Conservation (phyloP, 2,329 filamentous ascomycete species). For the Dendryphion nanum region DNA sequence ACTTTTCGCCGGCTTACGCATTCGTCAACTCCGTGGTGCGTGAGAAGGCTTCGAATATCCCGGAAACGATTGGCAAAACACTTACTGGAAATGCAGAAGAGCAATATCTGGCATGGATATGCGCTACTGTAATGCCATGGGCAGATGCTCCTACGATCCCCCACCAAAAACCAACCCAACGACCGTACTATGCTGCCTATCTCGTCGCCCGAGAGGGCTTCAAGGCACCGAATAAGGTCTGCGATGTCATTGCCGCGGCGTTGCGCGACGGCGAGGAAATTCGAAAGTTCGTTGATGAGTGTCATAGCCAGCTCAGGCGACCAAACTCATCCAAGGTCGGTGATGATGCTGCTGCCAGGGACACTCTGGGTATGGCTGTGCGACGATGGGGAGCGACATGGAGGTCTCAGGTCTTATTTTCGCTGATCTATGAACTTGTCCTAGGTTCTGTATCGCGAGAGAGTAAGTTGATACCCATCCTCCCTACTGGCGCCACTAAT, state of each 20-base stretch:
- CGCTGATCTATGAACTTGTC: constrained; percentile 63
- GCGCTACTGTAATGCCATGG: constrained; percentile 76
- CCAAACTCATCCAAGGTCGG: constrained; percentile 46
- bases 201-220: constrained; percentile 74
- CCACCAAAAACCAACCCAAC: constrained; percentile 46
- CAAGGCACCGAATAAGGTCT: constrained; percentile 73
- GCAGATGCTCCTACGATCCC: constrained; percentile 49
- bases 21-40: constrained; percentile 47
- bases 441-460: constrained; percentile 38
- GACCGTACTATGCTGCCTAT: constrained; percentile 49
- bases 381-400: constrained; percentile 71
- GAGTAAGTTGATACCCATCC: constrained; percentile 39
- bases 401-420: constrained; percentile 68
- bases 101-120: constrained; percentile 71
- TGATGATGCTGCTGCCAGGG: constrained; percentile 50
- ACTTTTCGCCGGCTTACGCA: constrained; percentile 65
- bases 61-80: constrained; percentile 40
- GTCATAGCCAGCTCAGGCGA: constrained; percentile 49
- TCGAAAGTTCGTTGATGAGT: constrained; percentile 55
- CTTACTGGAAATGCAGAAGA: constrained; percentile 65
- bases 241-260: constrained; percentile 64
- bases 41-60: constrained; percentile 17
- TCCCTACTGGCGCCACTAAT: not conserved
- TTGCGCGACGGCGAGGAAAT: constrained; percentile 65
- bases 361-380: constrained; percentile 71